Percentiles rank a stretch among this genome's conserved stretches.
phyloP scores from a whole-genome alignment of 106 monocot species.

The Acorus calamus region DNA sequence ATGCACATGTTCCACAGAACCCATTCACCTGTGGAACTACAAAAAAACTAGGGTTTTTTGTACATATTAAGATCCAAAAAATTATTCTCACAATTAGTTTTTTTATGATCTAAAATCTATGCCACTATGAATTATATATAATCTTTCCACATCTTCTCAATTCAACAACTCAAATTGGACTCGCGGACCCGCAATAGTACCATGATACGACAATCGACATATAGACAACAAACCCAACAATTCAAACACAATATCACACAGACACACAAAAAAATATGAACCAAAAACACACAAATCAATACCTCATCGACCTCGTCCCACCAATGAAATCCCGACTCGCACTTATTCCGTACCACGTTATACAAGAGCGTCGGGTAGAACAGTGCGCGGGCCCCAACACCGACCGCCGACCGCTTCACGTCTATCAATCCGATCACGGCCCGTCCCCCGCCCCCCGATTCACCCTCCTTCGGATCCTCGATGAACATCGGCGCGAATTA shows the following conservation, averaged over 20 bases:
- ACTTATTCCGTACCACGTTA: conserved; percentile 71
- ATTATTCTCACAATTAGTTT: too few species aligned
- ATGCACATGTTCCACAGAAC: too few species aligned
- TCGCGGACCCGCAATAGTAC: too few species aligned
- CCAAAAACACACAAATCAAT: not conserved
- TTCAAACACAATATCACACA: not conserved
- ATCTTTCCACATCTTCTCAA: too few species aligned
- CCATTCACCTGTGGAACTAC: too few species aligned
- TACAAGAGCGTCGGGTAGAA: conserved; percentile 87
- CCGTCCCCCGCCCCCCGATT: conserved; percentile 7
- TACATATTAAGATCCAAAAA: too few species aligned
- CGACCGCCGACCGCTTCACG: conserved; percentile 48
- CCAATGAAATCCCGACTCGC: conserved; percentile 82
- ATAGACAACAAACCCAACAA: not conserved
- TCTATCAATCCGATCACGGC: conserved; percentile 11
- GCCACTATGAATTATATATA: too few species aligned
- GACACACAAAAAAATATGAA: not conserved
- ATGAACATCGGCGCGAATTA: conserved; percentile 10
- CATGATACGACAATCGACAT: not conserved
- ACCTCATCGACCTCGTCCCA: conserved; percentile 90
- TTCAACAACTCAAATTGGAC: too few species aligned
- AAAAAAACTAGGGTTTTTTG: too few species aligned
- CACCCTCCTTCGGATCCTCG: conserved; percentile 22
- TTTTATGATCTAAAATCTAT: too few species aligned
- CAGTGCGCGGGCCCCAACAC: conserved; percentile 59